Conservation (phyloP, 225 moss, liverwort and hornwort genomes). For the Marchantia paleacea region DNA sequence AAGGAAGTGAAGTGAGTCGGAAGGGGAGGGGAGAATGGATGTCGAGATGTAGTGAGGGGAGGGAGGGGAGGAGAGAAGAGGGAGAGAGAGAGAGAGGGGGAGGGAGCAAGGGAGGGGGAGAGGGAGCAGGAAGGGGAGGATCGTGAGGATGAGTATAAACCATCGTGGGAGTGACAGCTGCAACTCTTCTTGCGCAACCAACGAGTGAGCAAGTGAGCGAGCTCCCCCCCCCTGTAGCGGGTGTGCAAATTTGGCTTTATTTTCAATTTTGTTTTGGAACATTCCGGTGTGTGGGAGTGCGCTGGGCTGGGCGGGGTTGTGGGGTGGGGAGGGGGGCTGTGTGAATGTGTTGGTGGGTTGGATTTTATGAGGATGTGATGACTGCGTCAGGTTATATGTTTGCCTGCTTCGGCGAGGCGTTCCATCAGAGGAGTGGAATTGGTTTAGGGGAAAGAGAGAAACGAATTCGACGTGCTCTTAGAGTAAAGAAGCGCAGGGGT, state of each 20-base stretch:
- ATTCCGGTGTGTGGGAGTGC: background rate
- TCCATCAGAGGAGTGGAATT: constrained; percentile 22
- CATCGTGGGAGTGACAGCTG: constrained; percentile 29
- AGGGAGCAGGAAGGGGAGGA: constrained; percentile 26
- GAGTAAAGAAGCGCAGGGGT: constrained; percentile 41
- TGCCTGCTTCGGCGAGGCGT: constrained; percentile 39
- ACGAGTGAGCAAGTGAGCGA: constrained; percentile 8
- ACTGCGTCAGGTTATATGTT: constrained; percentile 40
- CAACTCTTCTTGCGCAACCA: constrained; percentile 20
- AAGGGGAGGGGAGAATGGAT: background rate
- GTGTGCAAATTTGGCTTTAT: constrained; percentile 30
- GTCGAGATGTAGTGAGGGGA: background rate
- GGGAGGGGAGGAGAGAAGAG: constrained; percentile 5
- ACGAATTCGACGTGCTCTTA: constrained; percentile 40
- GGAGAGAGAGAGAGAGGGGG: background rate
- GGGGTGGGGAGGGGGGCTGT: background rate
- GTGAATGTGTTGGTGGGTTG: constrained; percentile 8
- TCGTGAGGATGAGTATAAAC: constrained; percentile 36
- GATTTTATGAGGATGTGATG: constrained; percentile 34
- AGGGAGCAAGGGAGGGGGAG: constrained; percentile 19
- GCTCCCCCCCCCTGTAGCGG: constrained; percentile 21
- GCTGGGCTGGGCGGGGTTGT: too few relatives aligned
- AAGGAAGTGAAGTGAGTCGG: background rate
- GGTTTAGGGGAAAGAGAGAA: constrained; percentile 30
- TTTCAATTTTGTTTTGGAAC: constrained; percentile 11